Evolutionary conservation across 495 filamentous ascomycete species (phyloP), one percentile per base, ranked within the genome.

Genomic region (Penicillium riverlandense): DNA sequence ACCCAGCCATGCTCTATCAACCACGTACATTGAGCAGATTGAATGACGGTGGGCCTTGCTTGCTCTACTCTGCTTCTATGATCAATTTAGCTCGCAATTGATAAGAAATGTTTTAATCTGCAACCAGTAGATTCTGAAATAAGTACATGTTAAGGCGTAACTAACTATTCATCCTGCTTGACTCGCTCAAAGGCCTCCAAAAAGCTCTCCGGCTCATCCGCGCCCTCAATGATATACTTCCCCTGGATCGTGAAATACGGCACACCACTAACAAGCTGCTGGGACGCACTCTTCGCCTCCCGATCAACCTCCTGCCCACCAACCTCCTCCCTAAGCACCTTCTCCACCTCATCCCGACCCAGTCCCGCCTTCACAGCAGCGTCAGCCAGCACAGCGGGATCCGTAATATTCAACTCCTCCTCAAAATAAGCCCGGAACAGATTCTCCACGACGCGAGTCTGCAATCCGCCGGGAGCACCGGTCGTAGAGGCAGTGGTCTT

Each of bases 391-490:
- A 81, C 71, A 6, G 69, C 74, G 29, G 67, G 66, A 45, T 76
- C 76, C 0, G 85, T 91, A 46, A 92, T 85, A 51, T 94, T 88
- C 54, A 77, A 72, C 54, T 84, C 82, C 11, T 84, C 75, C 61
- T 94, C 85, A 43, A 90, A 89, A 52, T 91, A 88, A 6, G 75
- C 71, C 14, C 65, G 69, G 63, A 94, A 90, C 7, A 95, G 59
- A 41, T 80, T 70, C 50, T 83, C 76, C 1, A 87, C 75, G 15
- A 89, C 74, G 13, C 71, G 68, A 6, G 77, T 82, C 59, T 89
- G 80, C 13, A 78, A 38, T 1, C 65, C 65, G 2, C 61, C 62
- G 14, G 63, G 37, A 27, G 32, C 32, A 34, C 10, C n/a, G 32
- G 32, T 34, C 9, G 32, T 34, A 34, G 66, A 65, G 27, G 60